These are phyloP conservation scores for Apostasia shenzhenica DNA, from an alignment of 106 monocot species.

Conservation along the genomic window DNA sequence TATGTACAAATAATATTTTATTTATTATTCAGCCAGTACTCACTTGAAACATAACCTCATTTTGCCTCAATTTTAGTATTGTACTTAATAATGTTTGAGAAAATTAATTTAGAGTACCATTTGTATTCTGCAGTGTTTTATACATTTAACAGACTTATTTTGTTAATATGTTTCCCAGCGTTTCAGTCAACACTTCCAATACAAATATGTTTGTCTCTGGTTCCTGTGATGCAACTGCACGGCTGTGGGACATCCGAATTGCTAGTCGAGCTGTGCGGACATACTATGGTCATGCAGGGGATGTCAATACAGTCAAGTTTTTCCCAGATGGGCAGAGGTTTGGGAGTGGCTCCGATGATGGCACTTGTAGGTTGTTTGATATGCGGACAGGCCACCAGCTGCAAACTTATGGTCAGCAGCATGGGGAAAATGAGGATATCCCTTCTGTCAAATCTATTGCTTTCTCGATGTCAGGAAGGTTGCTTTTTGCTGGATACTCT, in stretches of 20 bases:
- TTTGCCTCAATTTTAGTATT: background rate
- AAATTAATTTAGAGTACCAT: background rate
- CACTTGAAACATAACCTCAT: no score
- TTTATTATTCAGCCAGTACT: no score
- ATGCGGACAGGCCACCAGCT: conserved; percentile 94
- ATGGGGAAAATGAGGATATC: conserved; percentile 26
- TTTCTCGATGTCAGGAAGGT: conserved; percentile 91
- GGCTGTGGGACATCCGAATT: conserved; percentile 81
- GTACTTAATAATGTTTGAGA: background rate
- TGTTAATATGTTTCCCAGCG: conserved; percentile 20
- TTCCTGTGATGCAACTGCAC: conserved; percentile 83
- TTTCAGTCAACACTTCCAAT: conserved; percentile 77
- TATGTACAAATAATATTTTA: no score
- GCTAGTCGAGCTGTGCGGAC: conserved; percentile 81
- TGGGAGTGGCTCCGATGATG: conserved; percentile 96
- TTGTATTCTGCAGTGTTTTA: background rate
- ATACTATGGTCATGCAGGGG: conserved; percentile 74
- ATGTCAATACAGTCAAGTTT: conserved; percentile 89
- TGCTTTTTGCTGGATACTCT: conserved; percentile 95
- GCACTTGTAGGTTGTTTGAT: conserved; percentile 83
- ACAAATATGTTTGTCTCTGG: conserved; percentile 94
- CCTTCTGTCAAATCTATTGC: conserved; percentile 73
- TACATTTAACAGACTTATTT: background rate
- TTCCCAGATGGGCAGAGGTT: conserved; percentile 97
- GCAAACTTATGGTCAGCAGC: conserved; percentile 60